Evolutionary conservation across 768 basidiomycete genomes (phyloP), one percentile per base, ranked within the genome.

Genomic region (Botryobasidium botryosum): DNA sequence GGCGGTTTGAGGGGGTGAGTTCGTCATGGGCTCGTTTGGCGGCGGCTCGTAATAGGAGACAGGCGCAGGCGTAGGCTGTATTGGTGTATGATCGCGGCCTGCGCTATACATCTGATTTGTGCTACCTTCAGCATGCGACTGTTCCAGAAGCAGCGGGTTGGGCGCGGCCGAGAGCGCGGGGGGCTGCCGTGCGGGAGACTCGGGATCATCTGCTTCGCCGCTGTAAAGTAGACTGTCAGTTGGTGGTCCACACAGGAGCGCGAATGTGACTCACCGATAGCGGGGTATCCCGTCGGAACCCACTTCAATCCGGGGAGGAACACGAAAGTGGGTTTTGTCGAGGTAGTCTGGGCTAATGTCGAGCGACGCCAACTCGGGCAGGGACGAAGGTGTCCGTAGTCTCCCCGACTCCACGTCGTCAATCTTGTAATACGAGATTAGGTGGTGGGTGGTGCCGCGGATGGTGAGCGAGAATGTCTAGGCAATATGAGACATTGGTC

Each of bases 401-500:
- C 86, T 79, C 12, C 90, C 91, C 38, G 75, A 74, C 46, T 84
- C 74, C 24, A 94, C 87, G 58, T 97, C 92, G 50, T 85, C 79
- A 43, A 91, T 71, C 53, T 78, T 79, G 67, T 94, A 96, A 65
- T 96, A 96, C 4, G 87, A 90, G 41, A 96, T 84, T 45, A 94
- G 71, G 59, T 94, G 91, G 56, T 94, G 88, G 1, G 85, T 71
- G 28, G 81, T 80, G 21, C 84, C 85, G 45, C 69, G 70, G 48
- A 90, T 86, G 18, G 77, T 77, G 45, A 94, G 66, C 8, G 90
- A 92, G 59, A 94, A 90, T 6, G 90, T 92, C 88, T 92, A 58
- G 35, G 15, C n/a, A n/a, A n/a, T n/a, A n/a, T n/a, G n/a, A n/a
- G n/a, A n/a, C n/a, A n/a, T n/a, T n/a, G n/a, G n/a, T n/a, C n/a